Percentiles rank a stretch among this genome's conserved stretches.
Conservation (phyloP, 1,284 basidiomycete genomes). For the Fomitopsis betulina region DNA sequence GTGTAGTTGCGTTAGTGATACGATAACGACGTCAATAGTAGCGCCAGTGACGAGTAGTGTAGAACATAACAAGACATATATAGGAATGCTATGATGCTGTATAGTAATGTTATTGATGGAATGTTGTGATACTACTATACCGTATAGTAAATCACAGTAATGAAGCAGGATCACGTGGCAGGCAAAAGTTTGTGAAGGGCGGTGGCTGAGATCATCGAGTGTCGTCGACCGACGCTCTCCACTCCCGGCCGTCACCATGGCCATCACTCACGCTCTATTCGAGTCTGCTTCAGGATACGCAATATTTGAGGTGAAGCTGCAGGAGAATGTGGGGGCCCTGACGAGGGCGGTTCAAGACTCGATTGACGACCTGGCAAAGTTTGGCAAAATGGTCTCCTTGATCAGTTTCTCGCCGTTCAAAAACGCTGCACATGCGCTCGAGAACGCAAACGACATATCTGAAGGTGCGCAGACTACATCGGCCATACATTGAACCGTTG, state of each 20-base stretch:
- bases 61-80: too few species aligned
- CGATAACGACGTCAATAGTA: too few species aligned
- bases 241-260: conserved; percentile 35
- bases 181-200: background rate
- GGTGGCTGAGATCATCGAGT: background rate
- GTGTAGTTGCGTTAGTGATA: too few species aligned
- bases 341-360: conserved; percentile 83
- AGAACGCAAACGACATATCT: conserved; percentile 96
- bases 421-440: conserved; percentile 91
- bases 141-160: too few species aligned
- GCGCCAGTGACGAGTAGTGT: too few species aligned
- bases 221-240: background rate
- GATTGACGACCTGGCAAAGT: conserved; percentile 85
- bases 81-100: too few species aligned
- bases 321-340: conserved; percentile 87
- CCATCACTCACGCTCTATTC: conserved; percentile 83
- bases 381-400: conserved; percentile 92
- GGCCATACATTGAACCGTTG: background rate
- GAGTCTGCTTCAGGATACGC: conserved; percentile 96
- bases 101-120: too few species aligned
- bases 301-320: conserved; percentile 86
- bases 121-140: too few species aligned
- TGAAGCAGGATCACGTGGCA: background rate
- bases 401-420: conserved; percentile 95
- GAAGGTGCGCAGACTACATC: conserved; percentile 59